Base-by-base conservation (phyloP, 106 monocot species). In the Alisma plantagoaquatica region DNA sequence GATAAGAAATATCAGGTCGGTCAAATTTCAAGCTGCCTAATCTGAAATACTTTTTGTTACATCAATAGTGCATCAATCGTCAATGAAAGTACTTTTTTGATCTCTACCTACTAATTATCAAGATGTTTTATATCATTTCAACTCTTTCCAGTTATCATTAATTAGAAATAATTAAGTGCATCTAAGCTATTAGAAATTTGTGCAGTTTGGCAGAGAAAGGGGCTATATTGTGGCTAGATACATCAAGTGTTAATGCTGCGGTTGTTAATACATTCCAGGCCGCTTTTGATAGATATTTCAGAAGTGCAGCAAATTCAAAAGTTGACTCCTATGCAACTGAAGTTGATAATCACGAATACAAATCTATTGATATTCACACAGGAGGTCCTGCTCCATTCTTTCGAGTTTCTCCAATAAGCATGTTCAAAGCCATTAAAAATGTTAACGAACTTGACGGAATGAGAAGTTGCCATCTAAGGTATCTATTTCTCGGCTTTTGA, bases 381-480 rank as follows among this genome's bases (percentile, higher is more conserved):
- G 44, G 56, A 24, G 75, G 56, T 2, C 74, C 75, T 45, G 67
- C 41, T 60, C 66, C 33, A 33, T 16, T 77, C 15, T 81, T 64
- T 66, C 67, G 58, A 61, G 67, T 57, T 77, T 96, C 94, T 23
- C 84, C 88, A 18, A 29, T 84, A 42, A 35, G 80, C 24, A 61
- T 75, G 27, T 73, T 78, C 27, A 96, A 96, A 71, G 74, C 94
- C 38, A 56, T 88, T 29, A 96, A 96, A 68, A 96, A 88, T 45
- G 61, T 60, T 10, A 77, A 76, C 60, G 94, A 96, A 62, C 70
- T 96, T 68, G 73, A 81, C 47, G 94, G 94, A 29, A 96, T 96
- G 94, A 70, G 75, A 10, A 81, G 58, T 63, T 74, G 80, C 59
- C 94, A 96, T 75, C 53, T 94, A 49, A 88, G 93, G 93, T 86